These are phyloP conservation scores for Erysimum cheiranthoides DNA, from an alignment of 345 rosid species.

Conservation along the genomic window DNA sequence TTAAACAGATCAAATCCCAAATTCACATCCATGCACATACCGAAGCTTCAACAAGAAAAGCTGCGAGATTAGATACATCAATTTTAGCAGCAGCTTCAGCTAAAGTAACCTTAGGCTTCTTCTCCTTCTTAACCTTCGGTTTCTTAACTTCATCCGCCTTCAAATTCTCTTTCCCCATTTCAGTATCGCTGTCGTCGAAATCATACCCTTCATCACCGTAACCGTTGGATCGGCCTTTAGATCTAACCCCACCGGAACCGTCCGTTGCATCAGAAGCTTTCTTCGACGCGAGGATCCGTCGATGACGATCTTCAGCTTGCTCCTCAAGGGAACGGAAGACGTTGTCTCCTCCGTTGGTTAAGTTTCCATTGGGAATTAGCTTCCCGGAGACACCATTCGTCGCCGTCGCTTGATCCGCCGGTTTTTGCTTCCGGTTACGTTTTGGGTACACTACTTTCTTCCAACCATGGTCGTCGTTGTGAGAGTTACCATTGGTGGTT, in stretches of 20 bases:
- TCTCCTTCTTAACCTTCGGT: conserved; percentile 61
- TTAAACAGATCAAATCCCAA: conserved; percentile 7
- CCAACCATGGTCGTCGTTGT: conserved; percentile 67
- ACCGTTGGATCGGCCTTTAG: conserved; percentile 47
- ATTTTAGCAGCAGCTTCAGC: conserved; percentile 66
- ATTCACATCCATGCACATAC: conserved; percentile 36
- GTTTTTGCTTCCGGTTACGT: conserved; percentile 59
- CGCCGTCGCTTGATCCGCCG: conserved; percentile 44
- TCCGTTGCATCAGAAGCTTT: conserved; percentile 36
- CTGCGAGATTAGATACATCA: conserved; percentile 56
- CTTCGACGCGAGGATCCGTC: conserved; percentile 50
- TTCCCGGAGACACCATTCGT: conserved; percentile 30
- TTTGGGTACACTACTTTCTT: conserved; percentile 68
- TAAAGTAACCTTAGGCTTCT: conserved; percentile 71
- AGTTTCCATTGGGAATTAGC: conserved; percentile 33
- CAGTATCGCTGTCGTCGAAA: conserved; percentile 52
- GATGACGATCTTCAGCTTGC: conserved; percentile 60
- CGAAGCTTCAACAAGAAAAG: conserved; percentile 56
- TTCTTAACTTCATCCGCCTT: conserved; percentile 50
- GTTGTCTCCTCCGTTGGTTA: conserved; percentile 39
- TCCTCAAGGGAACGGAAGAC: conserved; percentile 60
- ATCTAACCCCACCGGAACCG: conserved; percentile 22
- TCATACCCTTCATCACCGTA: conserved; percentile 47
- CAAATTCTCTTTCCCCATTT: conserved; percentile 42
- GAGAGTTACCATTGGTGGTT: conserved; percentile 29